Evolutionary conservation across 2,329 filamentous ascomycete species (phyloP), one percentile per base, ranked within the genome.

Genomic region (Hypoxylon sp.): DNA sequence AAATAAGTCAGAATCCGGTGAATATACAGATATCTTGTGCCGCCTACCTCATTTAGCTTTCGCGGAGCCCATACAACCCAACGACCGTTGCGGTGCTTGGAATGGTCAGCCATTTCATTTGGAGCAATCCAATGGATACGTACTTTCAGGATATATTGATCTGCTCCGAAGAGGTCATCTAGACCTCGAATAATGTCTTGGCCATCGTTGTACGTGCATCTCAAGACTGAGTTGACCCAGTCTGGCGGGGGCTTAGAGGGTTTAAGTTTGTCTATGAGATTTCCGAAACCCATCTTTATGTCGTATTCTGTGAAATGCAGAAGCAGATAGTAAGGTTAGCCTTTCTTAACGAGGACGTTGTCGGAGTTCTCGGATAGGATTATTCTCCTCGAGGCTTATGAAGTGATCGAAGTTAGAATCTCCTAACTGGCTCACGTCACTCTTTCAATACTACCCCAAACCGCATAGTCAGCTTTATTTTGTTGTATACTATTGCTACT

Each of bases 1-100:
- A n/a, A 23, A 53, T 5, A 17, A n/a, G 28, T 48, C 43, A 58
- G 60, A 5, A 38, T 17, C 10, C 19, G 21, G n/a, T 49, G 23
- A 19, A 2, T 30, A 41, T 23, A 2, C 1, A 5, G 45, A 14
- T 2, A 7, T 41, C 7, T 11, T 57, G 4, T 17, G 23, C 5
- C 45, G 25, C 56, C 5, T 60, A 67, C 65, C 11, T n/a, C 13
- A 32, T 10, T 61, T 10, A 67, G 11, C 17, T 49, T 49, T 30
- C 65, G 57, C 2, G 41, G 25, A 10, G 65, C 65, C 45, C 25
- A 64, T n/a, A 67, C 34, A 3, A 64, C 28, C 65, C 65, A 67
- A 21, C 46, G 48, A 19, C 61, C 56, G 6, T 41, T 53, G n/a
- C 65, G 65, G 32, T 41, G 46, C 65, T 67, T 21, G 10, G 5